These are phyloP conservation scores for Sugiyamaella americana DNA, from an alignment of 805 yeast genomes.

Conservation along the genomic window DNA sequence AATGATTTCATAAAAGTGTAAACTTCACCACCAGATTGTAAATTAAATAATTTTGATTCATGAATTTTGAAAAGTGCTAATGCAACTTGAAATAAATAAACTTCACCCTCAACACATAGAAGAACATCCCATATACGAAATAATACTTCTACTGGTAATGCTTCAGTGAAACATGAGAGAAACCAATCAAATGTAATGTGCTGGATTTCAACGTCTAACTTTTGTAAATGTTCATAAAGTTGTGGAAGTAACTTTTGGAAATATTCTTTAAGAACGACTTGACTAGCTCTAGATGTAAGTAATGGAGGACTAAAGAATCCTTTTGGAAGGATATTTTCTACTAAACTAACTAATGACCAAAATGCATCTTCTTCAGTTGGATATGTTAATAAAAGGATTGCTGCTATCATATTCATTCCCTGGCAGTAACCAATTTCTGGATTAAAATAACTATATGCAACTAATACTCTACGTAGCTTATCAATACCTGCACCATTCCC, in stretches of 20 bases:
- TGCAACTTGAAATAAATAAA: slow-evolving; percentile 32
- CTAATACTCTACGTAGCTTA: slow-evolving; percentile 41
- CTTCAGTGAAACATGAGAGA: slow-evolving; percentile 47
- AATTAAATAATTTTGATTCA: slow-evolving; percentile 21
- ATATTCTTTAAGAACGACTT: slow-evolving; percentile 33
- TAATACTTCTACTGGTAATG: slow-evolving; percentile 46
- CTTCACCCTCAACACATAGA: slow-evolving; percentile 39
- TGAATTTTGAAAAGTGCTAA: slow-evolving; percentile 28
- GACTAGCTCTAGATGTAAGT: slow-evolving; percentile 37
- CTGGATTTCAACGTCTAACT: slow-evolving; percentile 40
- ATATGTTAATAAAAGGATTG: slow-evolving; percentile 41
- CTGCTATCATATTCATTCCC: slow-evolving; percentile 57
- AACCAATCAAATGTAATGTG: slow-evolving; percentile 53
- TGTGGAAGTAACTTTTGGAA: slow-evolving; percentile 38
- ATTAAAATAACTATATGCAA: slow-evolving; percentile 44
- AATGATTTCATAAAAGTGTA: slow-evolving; percentile 31
- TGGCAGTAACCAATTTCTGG: slow-evolving; percentile 51
- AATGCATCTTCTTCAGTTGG: slow-evolving; percentile 47
- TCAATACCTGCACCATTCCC: slow-evolving; percentile 49
- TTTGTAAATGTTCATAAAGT: slow-evolving; percentile 34
- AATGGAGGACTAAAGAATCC: slow-evolving; percentile 37
- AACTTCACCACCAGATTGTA: slow-evolving; percentile 27
- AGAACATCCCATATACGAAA: slow-evolving; percentile 47
- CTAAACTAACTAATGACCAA: slow-evolving; percentile 45
- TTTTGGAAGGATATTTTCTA: slow-evolving; percentile 44